phyloP scores from a whole-genome alignment of 169 alveolate genomes.

The Sarcocystis neurona region DNA sequence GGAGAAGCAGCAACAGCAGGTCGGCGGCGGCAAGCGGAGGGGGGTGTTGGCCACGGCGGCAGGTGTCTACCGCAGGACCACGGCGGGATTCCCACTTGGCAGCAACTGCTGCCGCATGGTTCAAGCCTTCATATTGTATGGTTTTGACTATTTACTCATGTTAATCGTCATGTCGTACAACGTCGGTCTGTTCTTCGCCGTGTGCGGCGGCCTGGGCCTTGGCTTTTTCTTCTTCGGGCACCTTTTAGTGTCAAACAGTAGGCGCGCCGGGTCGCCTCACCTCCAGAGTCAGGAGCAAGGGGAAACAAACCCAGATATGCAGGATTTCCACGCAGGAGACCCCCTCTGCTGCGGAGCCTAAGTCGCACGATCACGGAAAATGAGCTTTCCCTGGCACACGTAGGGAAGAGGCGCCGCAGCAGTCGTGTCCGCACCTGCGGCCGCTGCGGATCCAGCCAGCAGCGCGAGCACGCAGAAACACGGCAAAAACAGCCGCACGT shows the following conservation, averaged over 20 bases:
- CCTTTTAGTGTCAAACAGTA: not conserved
- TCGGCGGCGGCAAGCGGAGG: too few species aligned
- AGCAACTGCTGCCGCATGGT: conserved; percentile 55
- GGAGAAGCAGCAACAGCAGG: not conserved
- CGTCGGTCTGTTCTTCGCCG: conserved; percentile 45
- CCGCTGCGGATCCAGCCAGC: too few species aligned
- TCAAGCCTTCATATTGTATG: conserved; percentile 48
- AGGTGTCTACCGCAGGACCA: too few species aligned
- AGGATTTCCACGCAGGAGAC: conserved; percentile 2
- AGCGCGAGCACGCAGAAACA: too few species aligned
- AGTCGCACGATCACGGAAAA: not conserved
- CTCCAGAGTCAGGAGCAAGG: not conserved
- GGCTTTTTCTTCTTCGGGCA: conserved; percentile 54
- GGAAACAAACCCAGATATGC: not conserved
- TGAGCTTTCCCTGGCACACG: not conserved
- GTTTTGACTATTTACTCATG: conserved; percentile 51
- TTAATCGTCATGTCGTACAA: conserved; percentile 60
- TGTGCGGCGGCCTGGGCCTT: conserved; percentile 36
- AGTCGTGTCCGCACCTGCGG: too few species aligned
- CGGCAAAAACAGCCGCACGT: not conserved
- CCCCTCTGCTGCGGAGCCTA: conserved; percentile 50
- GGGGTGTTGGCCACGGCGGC: too few species aligned
- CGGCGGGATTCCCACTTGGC: conserved; percentile 35
- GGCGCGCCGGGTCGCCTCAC: not conserved
- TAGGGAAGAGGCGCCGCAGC: not conserved